These are phyloP conservation scores for Pogostemon cablin DNA, from an alignment of 257 asterid genomes.

Conservation along the genomic window DNA sequence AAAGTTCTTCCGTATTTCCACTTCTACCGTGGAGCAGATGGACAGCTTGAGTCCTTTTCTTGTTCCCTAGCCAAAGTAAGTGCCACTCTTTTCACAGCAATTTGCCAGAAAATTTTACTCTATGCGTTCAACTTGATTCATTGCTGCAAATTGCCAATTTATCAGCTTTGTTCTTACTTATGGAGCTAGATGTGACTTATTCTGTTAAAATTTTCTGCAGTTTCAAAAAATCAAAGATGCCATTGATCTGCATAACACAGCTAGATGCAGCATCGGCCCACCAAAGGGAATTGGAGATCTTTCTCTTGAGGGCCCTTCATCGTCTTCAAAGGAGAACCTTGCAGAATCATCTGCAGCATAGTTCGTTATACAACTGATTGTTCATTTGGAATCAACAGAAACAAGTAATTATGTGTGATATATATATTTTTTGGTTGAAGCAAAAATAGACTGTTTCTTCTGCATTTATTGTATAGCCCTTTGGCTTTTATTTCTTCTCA, in stretches of 20 bases:
- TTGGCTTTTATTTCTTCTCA: background rate
- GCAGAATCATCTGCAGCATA: slow-evolving; percentile 47
- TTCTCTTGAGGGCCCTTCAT: slow-evolving; percentile 45
- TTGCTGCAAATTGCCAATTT: background rate
- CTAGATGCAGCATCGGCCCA: slow-evolving; percentile 91
- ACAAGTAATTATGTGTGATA: slow-evolving; percentile 33
- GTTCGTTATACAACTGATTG: slow-evolving; percentile 25
- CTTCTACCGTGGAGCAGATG: slow-evolving; percentile 95
- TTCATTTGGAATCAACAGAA: slow-evolving; percentile 21
- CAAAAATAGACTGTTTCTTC: background rate
- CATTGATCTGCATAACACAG: slow-evolving; percentile 73
- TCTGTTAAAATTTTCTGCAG: slow-evolving; percentile 41
- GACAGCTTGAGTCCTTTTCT: slow-evolving; percentile 87
- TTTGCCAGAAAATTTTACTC: too few relatives aligned
- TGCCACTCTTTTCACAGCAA: background rate
- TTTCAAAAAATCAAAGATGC: slow-evolving; percentile 91
- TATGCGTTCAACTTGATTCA: too few relatives aligned
- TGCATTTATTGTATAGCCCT: slow-evolving; percentile 21
- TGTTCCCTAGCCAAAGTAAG: slow-evolving; percentile 94
- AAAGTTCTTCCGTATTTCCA: slow-evolving; percentile 95
- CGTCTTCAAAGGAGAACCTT: slow-evolving; percentile 50
- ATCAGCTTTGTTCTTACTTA: background rate
- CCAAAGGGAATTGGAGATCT: slow-evolving; percentile 77
- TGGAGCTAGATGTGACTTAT: background rate
- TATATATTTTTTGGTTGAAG: slow-evolving; percentile 20